Conservation (phyloP, 108 stramenopile genomes). For the Skeletonema tropicum region DNA sequence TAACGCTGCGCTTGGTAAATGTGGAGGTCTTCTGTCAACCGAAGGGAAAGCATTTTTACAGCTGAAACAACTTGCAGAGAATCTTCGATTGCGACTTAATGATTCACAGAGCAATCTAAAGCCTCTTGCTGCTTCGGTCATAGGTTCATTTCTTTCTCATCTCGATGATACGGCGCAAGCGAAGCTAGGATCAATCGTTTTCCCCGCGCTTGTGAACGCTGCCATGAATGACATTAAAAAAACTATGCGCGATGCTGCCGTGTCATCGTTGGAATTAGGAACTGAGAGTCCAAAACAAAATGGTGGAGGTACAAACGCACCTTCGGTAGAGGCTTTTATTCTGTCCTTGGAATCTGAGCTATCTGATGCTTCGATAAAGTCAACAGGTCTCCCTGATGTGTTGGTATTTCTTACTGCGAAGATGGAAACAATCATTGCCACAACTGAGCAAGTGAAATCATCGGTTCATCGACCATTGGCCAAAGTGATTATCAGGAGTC, state of each 20-base stretch:
- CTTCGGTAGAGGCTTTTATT: conserved; percentile 64
- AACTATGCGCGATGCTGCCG: conserved; percentile 79
- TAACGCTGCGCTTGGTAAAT: conserved; percentile 49
- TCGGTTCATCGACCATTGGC: conserved; percentile 45
- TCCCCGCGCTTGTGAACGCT: conserved; percentile 61
- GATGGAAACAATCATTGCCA: conserved; percentile 11
- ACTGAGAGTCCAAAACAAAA: conserved; percentile 48
- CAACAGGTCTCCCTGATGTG: conserved; percentile 74
- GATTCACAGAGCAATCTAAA: conserved; percentile 92
- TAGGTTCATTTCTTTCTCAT: conserved; percentile 61
- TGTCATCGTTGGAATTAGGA: conserved; percentile 63
- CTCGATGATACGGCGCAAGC: conserved; percentile 69
- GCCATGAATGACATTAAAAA: conserved; percentile 90
- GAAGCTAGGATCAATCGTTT: conserved; percentile 75
- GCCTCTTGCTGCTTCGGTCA: conserved; percentile 75
- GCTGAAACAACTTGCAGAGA: conserved; percentile 61
- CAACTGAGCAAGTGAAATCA: background rate
- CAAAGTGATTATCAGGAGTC: conserved; percentile 59
- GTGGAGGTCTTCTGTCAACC: conserved; percentile 54
- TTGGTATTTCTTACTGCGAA: conserved; percentile 47
- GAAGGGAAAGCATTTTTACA: conserved; percentile 43
- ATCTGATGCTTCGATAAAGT: conserved; percentile 76
- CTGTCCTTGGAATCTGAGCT: conserved; percentile 61
- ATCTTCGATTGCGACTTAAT: conserved; percentile 66
- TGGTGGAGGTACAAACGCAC: conserved; percentile 61